These are phyloP conservation scores for Diophrys sp. DNA, from an alignment of 73 alveolate genomes.

Conservation along the genomic window DNA sequence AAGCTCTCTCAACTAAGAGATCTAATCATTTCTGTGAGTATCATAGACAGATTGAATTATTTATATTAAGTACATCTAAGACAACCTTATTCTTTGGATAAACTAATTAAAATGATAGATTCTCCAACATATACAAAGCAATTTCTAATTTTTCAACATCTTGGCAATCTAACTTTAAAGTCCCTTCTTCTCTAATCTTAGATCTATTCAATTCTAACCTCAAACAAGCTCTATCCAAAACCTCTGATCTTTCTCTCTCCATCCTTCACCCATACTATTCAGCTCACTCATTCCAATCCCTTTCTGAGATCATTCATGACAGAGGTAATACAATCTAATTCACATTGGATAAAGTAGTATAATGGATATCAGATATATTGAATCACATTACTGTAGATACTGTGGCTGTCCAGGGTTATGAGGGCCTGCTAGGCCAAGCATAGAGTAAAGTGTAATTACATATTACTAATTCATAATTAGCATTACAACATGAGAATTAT, in stretches of 20 bases:
- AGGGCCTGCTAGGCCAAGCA: not conserved
- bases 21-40: not conserved
- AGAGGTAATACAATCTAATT: not conserved
- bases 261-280: not conserved
- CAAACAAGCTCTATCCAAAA: not conserved
- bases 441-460: not conserved
- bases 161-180: not conserved
- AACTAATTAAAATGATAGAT: not conserved
- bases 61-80: no score
- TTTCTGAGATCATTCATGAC: no score
- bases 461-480: not conserved
- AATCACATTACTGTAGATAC: not conserved
- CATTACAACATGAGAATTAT: not conserved
- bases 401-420: not conserved
- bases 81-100: not conserved
- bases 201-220: not conserved
- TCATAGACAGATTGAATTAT: not conserved
- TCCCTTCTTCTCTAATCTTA: not conserved
- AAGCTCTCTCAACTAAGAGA: not conserved
- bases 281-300: not conserved
- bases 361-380: not conserved
- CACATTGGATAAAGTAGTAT: not conserved
- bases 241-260: not conserved
- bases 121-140: not conserved
- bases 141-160: not conserved